These are phyloP conservation scores for Athelia psychrophila DNA, from an alignment of 1,284 basidiomycete genomes.

Conservation along the genomic window DNA sequence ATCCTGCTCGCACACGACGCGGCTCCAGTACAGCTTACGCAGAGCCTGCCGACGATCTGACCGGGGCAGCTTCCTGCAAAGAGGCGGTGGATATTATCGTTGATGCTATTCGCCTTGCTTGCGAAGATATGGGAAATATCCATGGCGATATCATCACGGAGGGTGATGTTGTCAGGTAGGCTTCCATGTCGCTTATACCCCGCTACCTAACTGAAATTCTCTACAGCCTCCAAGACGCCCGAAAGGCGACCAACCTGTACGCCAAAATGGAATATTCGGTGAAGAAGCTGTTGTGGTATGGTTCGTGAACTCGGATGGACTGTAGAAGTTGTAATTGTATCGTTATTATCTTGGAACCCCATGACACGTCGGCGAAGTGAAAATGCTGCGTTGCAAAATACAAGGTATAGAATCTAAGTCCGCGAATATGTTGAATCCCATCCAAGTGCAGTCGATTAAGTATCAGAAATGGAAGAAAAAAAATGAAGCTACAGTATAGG, in stretches of 20 bases:
- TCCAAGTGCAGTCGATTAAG: background rate
- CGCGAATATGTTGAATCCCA: background rate
- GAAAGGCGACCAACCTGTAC: slow-evolving; percentile 77
- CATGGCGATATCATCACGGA: slow-evolving; percentile 53
- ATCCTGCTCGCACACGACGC: slow-evolving; percentile 54
- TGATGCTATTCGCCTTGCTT: slow-evolving; percentile 64
- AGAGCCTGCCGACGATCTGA: slow-evolving; percentile 60
- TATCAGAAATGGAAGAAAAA: background rate
- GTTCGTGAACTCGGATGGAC: too few species aligned
- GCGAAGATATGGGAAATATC: slow-evolving; percentile 55
- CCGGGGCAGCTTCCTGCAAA: slow-evolving; percentile 64
- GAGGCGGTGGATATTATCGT: slow-evolving; percentile 78
- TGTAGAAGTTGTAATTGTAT: slow-evolving; percentile 39
- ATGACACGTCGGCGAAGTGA: background rate
- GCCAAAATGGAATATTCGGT: slow-evolving; percentile 90
- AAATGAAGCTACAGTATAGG: background rate
- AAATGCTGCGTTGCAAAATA: background rate
- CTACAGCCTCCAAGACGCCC: slow-evolving; percentile 73
- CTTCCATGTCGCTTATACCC: slow-evolving; percentile 10
- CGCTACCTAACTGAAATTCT: slow-evolving; percentile 11
- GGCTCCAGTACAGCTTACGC: slow-evolving; percentile 44
- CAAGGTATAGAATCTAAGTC: slow-evolving; percentile 2
- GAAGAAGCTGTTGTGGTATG: slow-evolving; percentile 85
- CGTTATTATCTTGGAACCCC: background rate
- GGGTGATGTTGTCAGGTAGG: slow-evolving; percentile 80